These are phyloP conservation scores for Microcera coccophila DNA, from an alignment of 2,329 filamentous ascomycete genomes.

Conservation along the genomic window DNA sequence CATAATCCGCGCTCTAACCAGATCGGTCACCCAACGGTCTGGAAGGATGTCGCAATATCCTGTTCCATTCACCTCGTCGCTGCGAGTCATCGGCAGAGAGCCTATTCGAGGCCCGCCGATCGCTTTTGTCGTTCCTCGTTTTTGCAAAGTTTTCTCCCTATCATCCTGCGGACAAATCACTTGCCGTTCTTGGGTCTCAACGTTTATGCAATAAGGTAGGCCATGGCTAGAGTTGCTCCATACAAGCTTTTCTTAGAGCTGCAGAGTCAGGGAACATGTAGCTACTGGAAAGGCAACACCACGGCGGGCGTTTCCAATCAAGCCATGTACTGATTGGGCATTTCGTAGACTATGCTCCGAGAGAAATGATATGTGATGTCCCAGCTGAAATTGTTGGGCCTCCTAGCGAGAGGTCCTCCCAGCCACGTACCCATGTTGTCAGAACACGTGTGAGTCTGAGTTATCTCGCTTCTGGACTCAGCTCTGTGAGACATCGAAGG, in stretches of 20 bases:
- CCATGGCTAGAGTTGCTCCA: background rate
- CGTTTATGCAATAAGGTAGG: background rate
- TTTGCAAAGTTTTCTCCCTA: conserved; percentile 11
- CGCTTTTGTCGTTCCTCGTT: conserved; percentile 19
- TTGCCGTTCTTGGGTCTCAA: background rate
- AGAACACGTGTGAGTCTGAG: background rate
- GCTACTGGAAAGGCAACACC: background rate
- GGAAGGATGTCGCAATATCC: conserved; percentile 10
- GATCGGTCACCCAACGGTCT: conserved; percentile 18
- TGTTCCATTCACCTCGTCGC: conserved; percentile 22
- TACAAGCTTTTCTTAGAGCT: background rate
- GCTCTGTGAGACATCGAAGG: conserved; percentile 21
- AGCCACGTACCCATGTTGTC: background rate
- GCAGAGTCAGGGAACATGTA: background rate
- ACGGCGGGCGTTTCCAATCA: background rate
- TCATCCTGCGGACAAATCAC: conserved; percentile 3
- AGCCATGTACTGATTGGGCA: background rate
- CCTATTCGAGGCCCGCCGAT: conserved; percentile 23
- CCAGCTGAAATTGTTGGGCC: background rate
- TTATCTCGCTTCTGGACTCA: conserved; percentile 11
- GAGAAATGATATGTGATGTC: background rate
- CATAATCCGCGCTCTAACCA: conserved; percentile 3
- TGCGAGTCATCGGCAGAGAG: conserved; percentile 26
- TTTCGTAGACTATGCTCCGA: background rate
- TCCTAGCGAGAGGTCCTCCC: background rate